phyloP scores from a whole-genome alignment of 2,329 filamentous ascomycete species.

The Microdochium nivale region DNA sequence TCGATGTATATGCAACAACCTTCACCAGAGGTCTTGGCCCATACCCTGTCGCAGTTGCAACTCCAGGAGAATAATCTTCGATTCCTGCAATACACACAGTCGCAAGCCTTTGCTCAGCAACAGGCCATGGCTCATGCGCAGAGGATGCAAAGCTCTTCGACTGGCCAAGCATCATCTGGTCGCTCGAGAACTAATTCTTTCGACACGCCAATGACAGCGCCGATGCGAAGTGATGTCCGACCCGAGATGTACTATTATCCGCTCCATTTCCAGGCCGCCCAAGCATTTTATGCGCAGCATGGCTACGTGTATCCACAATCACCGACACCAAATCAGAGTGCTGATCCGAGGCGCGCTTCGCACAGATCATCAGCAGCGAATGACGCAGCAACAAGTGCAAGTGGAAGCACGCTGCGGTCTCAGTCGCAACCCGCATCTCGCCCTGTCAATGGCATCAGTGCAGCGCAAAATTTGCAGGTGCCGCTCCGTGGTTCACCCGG shows the following conservation, averaged over 20 bases:
- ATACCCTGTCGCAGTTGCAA: constrained; percentile 35
- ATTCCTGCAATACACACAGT: constrained; percentile 37
- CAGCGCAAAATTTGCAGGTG: constrained; percentile 17
- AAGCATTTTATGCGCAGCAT: constrained; percentile 36
- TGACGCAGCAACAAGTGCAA: constrained; percentile 35
- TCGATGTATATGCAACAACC: constrained; percentile 38
- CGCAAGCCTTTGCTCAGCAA: constrained; percentile 33
- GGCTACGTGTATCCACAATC: constrained; percentile 48
- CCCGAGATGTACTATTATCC: constrained; percentile 48
- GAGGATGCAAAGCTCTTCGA: constrained; percentile 26
- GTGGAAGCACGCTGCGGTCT: constrained; percentile 50
- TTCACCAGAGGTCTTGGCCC: constrained; percentile 29
- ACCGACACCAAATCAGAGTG: constrained; percentile 33
- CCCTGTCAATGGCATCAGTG: constrained; percentile 22
- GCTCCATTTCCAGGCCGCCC: constrained; percentile 27
- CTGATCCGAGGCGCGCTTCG: constrained; percentile 48
- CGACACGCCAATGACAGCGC: constrained; percentile 52
- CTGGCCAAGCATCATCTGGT: constrained; percentile 28
- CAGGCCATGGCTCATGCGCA: constrained; percentile 33
- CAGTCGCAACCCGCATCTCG: constrained; percentile 59
- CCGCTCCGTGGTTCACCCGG: constrained; percentile 26
- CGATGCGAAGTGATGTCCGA: constrained; percentile 45
- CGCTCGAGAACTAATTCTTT: constrained; percentile 55
- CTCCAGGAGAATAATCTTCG: constrained; percentile 35
- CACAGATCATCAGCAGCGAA: constrained; percentile 43